These are phyloP conservation scores for Phytopythium boreale DNA, from an alignment of 352 stramenopile genomes.

Conservation along the genomic window DNA sequence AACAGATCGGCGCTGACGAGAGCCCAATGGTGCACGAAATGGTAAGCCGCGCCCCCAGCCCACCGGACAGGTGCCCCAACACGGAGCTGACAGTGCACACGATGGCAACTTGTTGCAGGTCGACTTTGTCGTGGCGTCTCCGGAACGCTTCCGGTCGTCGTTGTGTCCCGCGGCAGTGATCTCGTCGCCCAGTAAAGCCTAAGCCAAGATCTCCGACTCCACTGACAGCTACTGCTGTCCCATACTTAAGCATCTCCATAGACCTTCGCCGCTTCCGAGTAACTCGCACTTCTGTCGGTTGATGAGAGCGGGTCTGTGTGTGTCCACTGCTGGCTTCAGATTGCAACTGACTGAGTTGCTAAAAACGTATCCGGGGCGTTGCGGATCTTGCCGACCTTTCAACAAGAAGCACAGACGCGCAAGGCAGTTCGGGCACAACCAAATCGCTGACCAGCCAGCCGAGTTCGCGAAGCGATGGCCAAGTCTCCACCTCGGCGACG, in stretches of 20 bases:
- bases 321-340: neutral
- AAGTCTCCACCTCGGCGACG: constrained; percentile 3
- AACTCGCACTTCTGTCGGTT: neutral
- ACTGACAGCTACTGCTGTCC: neutral
- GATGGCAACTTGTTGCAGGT: constrained; percentile 46
- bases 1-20: constrained; percentile 30
- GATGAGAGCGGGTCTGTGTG: neutral
- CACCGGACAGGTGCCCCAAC: neutral
- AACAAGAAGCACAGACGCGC: neutral
- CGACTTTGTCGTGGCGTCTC: constrained; percentile 60
- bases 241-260: neutral
- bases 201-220: neutral
- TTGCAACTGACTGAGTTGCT: neutral
- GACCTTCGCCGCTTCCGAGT: neutral
- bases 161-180: constrained; percentile 49
- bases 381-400: constrained; percentile 1
- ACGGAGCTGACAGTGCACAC: neutral
- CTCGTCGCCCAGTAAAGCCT: constrained; percentile 14
- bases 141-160: constrained; percentile 54
- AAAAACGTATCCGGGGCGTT: neutral
- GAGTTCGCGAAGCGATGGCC: neutral
- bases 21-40: constrained; percentile 59
- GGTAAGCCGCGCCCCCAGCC: constrained; percentile 25
- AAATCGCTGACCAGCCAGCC: neutral
- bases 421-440: neutral